Conservation (phyloP, 495 filamentous ascomycete species). For the Penicillium alfredii region DNA sequence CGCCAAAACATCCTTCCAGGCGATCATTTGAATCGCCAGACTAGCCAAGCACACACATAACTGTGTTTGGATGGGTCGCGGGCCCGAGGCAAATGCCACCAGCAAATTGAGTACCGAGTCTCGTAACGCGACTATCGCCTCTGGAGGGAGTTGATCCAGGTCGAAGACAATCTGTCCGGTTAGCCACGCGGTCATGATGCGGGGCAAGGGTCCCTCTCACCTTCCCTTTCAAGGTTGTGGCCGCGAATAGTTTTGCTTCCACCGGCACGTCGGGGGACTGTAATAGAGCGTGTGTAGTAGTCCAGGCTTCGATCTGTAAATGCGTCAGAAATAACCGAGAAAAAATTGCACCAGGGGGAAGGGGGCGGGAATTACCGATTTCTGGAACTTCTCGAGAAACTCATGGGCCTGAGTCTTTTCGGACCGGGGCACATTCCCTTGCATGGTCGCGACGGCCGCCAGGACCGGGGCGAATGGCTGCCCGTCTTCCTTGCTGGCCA, state of each 20-base stretch:
- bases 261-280: slow-evolving; percentile 65
- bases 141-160: slow-evolving; percentile 74
- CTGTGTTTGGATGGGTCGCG: slow-evolving; percentile 87
- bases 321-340: slow-evolving; percentile 9
- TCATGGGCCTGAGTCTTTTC: slow-evolving; percentile 87
- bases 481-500: slow-evolving; percentile 63
- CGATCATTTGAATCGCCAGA: slow-evolving; percentile 89
- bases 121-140: slow-evolving; percentile 67
- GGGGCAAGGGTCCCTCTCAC: slow-evolving; percentile 44
- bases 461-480: slow-evolving; percentile 80
- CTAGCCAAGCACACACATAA: slow-evolving; percentile 91
- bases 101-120: slow-evolving; percentile 77
- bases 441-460: slow-evolving; percentile 84
- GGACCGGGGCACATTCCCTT: slow-evolving; percentile 67
- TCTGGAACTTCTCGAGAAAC: slow-evolving; percentile 93
- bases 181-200: slow-evolving; percentile 12
- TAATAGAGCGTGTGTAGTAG: slow-evolving; percentile 74
- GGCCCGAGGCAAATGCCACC: slow-evolving; percentile 69
- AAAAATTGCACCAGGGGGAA: neutral
- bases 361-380: slow-evolving; percentile 65
- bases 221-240: slow-evolving; percentile 96
- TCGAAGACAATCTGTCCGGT: slow-evolving; percentile 69
- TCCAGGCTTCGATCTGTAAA: slow-evolving; percentile 79
- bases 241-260: slow-evolving; percentile 90
- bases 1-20: slow-evolving; percentile 90